Base-by-base conservation (phyloP, 805 yeast genomes). In the Nakazawaea laoshanensis region DNA sequence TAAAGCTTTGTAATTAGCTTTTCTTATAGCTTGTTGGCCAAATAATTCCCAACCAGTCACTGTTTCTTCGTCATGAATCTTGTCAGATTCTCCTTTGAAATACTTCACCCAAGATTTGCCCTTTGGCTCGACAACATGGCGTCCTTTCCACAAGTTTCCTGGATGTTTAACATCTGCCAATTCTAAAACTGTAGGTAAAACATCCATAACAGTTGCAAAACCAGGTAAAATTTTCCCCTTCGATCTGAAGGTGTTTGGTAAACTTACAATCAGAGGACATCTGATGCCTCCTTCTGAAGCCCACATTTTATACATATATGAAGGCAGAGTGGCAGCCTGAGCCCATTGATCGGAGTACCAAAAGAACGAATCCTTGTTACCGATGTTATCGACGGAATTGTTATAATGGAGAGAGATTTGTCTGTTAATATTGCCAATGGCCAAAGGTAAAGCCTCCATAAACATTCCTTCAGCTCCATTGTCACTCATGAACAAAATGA, bases 381-480 rank as follows among this genome's bases (percentile, higher is more conserved):
- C 78, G 40, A 72, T 57, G 46, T 70, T 71, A 2, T 63, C 69
- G 19, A 47, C 49, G 2, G 52, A 35, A 44, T 70, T 71, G 44
- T 70, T 47, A 47, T 56, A 70, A 37, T 59, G 43, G n/a, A 48
- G 44, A 19, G 45, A 43, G 24, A 67, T 46, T 11, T 42, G 36
- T 6, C 44, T 49, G 13, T 40, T 27, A 30, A 49, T 50, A 24
- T 56, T 51, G 18, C 43, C 49, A 16, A 45, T 39, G 4, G 51
- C 38, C 28, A 69, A 47, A 2, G 81, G 77, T 43, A 69, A 51
- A 3, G 76, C 78, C 41, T 73, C 77, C 51, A 70, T 55, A 31
- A 70, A 50, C 62, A 70, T 65, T 11, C 80, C 77, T 46, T 74
- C 80, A 4, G 80, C 80, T 16, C 80, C 81, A 47, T 74, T 74